A percentile compares a stretch with the other conserved stretches of the same genome.
Conservation (phyloP, 129 eudicot species). For the Ambrosia artemisiifolia region DNA sequence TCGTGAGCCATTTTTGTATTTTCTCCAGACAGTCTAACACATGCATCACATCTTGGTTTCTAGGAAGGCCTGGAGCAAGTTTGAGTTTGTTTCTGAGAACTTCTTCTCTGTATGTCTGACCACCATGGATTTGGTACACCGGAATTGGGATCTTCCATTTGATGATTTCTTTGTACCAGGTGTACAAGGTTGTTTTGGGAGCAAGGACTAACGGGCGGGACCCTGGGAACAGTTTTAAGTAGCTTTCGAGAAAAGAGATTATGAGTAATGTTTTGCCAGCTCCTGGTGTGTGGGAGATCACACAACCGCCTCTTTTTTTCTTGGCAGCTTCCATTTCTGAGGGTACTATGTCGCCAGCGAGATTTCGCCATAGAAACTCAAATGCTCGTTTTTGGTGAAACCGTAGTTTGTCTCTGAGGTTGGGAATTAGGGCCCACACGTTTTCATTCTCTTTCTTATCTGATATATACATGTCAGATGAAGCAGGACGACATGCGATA, state of each 20-base stretch:
- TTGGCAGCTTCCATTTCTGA: slow-evolving; percentile 63
- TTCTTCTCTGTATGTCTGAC: slow-evolving; percentile 90
- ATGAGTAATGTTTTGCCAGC: slow-evolving; percentile 95
- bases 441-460: slow-evolving; percentile 52
- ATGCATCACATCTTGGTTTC: slow-evolving; percentile 94
- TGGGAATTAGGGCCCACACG: slow-evolving; percentile 94
- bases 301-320: slow-evolving; percentile 84
- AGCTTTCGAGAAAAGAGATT: slow-evolving; percentile 87
- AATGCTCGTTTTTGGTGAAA: slow-evolving; percentile 84
- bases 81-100: slow-evolving; percentile 62
- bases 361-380: slow-evolving; percentile 92
- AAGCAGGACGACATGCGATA: slow-evolving; percentile 50
- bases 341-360: slow-evolving; percentile 80
- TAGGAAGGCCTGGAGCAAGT: slow-evolving; percentile 60
- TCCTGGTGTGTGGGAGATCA: slow-evolving; percentile 97
- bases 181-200: slow-evolving; percentile 91
- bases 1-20: slow-evolving; percentile 86
- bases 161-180: slow-evolving; percentile 96
- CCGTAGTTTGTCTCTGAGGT: slow-evolving; percentile 66
- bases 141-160: slow-evolving; percentile 96
- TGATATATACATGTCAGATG: slow-evolving; percentile 46
- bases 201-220: slow-evolving; percentile 95
- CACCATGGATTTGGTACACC: slow-evolving; percentile 97
- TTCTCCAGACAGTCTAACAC: slow-evolving; percentile 93
- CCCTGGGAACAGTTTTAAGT: slow-evolving; percentile 85